Evolutionary conservation across 129 eudicot genomes (phyloP), one percentile per base, ranked within the genome.

Genomic region (Deinandra increscens): DNA sequence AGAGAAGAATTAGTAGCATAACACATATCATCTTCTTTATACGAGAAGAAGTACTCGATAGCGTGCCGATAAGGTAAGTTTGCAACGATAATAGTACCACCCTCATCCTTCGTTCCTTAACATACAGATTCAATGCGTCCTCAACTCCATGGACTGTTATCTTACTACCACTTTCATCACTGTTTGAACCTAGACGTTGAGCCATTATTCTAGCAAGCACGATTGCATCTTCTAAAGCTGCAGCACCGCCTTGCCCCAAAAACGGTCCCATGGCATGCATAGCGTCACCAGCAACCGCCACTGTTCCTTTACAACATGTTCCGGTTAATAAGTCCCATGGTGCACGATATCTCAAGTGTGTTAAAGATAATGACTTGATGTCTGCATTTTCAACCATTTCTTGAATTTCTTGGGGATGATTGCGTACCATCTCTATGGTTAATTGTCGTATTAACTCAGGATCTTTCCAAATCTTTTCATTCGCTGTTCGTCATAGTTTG

Each of bases 251-350:
- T 62, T 88, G 96, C 29, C 96, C 91, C 3, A 88, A 63, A 72
- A 83, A 85, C 1, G 92, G 96, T 15, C 87, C 84, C 96, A 88
- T 88, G 22, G 80, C 79, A 53, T 85, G 96, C 82, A 86, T 73
- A 13, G 92, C 91, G 33, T 88, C 92, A 33, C 96, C 96, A 0
- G 92, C 96, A 44, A 88, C 85, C 15, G 75, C 68, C 1, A 83
- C 76, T 12, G 75, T 74, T 43, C 83, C 87, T 45, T 79, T 85
- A 3, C 71, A 75, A 17, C 83, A 85, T 36, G 64, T 79, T 38
- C 72, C 82, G 0, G 34, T 29, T 66, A 88, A 65, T 68, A 88
- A 71, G 44, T 83, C 80, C 96, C 96, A 88, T 66, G 96, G 89
- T 13, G 89, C 75, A 38, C 91, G 88, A 34, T 81, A 83, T 46